Base-by-base conservation (phyloP, 139 green algal species). In the Coccomyxa sp. region DNA sequence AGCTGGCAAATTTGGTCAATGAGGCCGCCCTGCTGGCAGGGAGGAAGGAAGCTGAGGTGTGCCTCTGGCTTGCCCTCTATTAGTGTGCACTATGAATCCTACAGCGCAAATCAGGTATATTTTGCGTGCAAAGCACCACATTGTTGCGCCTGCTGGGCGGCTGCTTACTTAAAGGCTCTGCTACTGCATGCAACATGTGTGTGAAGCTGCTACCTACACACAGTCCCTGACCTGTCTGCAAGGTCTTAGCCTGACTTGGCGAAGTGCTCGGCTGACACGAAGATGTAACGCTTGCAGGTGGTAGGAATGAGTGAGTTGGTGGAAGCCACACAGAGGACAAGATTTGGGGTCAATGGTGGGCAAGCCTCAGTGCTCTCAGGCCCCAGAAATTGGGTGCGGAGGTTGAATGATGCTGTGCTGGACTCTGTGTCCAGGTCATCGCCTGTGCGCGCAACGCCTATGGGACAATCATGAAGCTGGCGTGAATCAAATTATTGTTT, bases 1-100 rank as follows among this genome's bases (percentile, higher is more conserved):
- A 99, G 84, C 88, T 99, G 79, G 89, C 92, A 24, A 98, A 99
- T 79, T 88, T 98, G 79, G 90, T 97, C 44, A 98, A 98, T 75
- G 95, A 99, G 86, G 94, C 89, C 4, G 86, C 91, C 2, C 82
- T 98, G 77, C 82, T 99, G 77, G 91, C 92, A 14, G 94, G 86
- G 0, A 79, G 95, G 22, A 77, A 85, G 31, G 73, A 68, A 18
- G 74, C 73, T 29, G 87, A 92, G 33, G 75, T 73, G 55, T 29
- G 7, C 16, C 44, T n/a, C n/a, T n/a, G n/a, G n/a, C n/a, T n/a
- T n/a, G n/a, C n/a, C n/a, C n/a, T n/a, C n/a, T n/a, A n/a, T n/a
- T n/a, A n/a, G n/a, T n/a, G n/a, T n/a, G n/a, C n/a, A n/a, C n/a
- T n/a, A n/a, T n/a, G n/a, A n/a, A n/a, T n/a, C n/a, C n/a, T n/a